Conservation (phyloP, 176 grass and related monocot genomes). For the Pontederia paniculata region DNA sequence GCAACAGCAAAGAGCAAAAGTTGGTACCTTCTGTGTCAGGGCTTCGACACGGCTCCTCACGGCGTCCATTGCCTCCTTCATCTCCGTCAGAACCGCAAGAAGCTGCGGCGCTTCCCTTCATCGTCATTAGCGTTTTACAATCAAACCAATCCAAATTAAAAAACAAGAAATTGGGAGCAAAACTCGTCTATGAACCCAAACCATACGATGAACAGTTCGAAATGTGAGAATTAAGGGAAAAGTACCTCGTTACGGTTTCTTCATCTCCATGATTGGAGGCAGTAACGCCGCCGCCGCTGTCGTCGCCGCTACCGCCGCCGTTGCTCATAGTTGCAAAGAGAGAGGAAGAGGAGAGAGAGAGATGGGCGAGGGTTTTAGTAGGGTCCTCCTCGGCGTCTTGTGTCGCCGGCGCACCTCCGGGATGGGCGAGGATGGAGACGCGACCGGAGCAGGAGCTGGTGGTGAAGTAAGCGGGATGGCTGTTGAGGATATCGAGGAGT, state of each 20-base stretch:
- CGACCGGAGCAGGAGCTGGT: constrained; percentile 95
- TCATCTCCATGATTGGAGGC: too few relatives aligned
- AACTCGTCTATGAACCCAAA: too few relatives aligned
- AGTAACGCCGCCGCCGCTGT: too few relatives aligned
- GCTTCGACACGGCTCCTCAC: constrained; percentile 52
- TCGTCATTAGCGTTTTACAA: background rate
- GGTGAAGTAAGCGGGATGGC: constrained; percentile 67
- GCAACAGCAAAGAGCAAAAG: background rate
- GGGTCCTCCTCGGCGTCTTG: background rate
- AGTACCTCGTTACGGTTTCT: too few relatives aligned
- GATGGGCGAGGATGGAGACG: constrained; percentile 74
- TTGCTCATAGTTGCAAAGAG: too few relatives aligned
- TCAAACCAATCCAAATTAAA: too few relatives aligned
- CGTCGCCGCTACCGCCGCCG: too few relatives aligned
- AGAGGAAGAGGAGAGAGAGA: too few relatives aligned
- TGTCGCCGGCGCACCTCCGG: background rate
- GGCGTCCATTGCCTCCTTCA: constrained; percentile 66
- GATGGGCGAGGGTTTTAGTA: background rate
- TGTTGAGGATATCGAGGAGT: constrained; percentile 54
- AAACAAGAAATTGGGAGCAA: too few relatives aligned
- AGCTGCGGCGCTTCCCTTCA: constrained; percentile 39
- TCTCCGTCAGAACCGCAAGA: constrained; percentile 56
- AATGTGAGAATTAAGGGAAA: too few relatives aligned
- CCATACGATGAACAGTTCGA: too few relatives aligned
- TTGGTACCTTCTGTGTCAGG: constrained; percentile 34